Evolutionary conservation across 352 stramenopile species (phyloP).

Genomic region (Phytophthora boehmeriae): DNA sequence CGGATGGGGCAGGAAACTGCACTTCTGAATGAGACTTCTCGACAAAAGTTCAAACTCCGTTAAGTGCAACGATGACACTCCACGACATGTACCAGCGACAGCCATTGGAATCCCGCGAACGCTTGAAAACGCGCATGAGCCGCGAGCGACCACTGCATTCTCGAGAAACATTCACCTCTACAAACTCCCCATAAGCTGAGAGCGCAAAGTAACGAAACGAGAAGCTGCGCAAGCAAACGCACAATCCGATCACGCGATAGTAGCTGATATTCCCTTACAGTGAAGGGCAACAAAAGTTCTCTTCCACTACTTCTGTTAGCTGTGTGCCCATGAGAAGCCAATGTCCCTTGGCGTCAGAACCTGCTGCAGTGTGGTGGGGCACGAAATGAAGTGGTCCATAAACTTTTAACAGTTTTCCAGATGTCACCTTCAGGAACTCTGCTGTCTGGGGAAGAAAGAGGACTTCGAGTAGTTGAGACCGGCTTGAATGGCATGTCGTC

Average conservation of each 20-base stretch:
- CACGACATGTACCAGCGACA: conserved; percentile 30
- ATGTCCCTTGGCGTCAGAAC: conserved; percentile 24
- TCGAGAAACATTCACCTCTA: conserved; percentile 2
- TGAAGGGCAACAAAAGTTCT: conserved; percentile 4
- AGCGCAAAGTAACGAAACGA: too few species aligned
- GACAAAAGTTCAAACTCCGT: conserved; percentile 19
- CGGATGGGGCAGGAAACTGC: conserved; percentile 26
- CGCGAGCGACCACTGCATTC: conserved; percentile 12
- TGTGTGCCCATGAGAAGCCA: conserved; percentile 61
- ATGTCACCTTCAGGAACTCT: conserved; percentile 35
- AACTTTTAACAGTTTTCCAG: conserved; percentile 43
- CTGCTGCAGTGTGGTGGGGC: conserved; percentile 21
- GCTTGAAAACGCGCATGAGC: conserved; percentile 11
- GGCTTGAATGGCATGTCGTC: background rate
- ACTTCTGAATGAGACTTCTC: conserved; percentile 25
- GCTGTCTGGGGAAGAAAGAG: conserved; percentile 40
- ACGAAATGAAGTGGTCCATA: conserved; percentile 72
- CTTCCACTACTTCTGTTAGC: conserved; percentile 47
- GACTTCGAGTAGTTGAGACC: conserved; percentile 28
- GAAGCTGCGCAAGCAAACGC: too few species aligned
- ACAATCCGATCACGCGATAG: too few species aligned
- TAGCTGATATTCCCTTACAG: background rate
- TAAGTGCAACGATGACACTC: conserved; percentile 9
- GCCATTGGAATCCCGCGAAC: conserved; percentile 11
- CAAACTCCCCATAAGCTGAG: conserved; percentile 6